A percentile compares a stretch with the other conserved stretches of the same genome.
These are phyloP conservation scores for Tetrapisispora pingtungensis DNA, from an alignment of 805 yeast species.

Conservation along the genomic window DNA sequence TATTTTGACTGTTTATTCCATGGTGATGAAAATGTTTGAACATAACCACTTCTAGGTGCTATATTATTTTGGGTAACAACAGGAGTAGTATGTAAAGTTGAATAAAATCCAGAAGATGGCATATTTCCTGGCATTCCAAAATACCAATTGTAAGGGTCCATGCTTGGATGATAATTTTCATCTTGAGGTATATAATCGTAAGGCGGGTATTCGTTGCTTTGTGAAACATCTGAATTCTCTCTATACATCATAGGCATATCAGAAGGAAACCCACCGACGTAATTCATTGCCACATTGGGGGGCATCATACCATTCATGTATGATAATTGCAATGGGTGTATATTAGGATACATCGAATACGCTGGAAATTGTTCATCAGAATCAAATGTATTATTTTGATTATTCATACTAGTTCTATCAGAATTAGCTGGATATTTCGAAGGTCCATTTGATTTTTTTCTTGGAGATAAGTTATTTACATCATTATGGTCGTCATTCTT, in stretches of 20 bases:
- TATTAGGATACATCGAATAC: not conserved
- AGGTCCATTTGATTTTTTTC: not conserved
- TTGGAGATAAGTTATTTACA: not conserved
- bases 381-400: not conserved
- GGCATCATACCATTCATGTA: conserved; percentile 3
- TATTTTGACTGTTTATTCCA: conserved; percentile 8
- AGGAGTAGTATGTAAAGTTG: not conserved
- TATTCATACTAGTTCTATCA: not conserved
- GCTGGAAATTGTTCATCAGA: not conserved
- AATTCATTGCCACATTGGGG: conserved; percentile 1
- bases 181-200: conserved; percentile 9
- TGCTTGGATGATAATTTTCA: conserved; percentile 10
- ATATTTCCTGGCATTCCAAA: conserved; percentile 7
- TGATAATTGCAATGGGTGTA: conserved; percentile 2
- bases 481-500: no score
- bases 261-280: conserved; percentile 5
- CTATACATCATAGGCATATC: conserved; percentile 3
- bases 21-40: not conserved
- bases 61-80: not conserved
- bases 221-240: conserved; percentile 1
- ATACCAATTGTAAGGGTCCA: conserved; percentile 11
- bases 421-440: not conserved
- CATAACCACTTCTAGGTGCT: not conserved
- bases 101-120: conserved; percentile 9
- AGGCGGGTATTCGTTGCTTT: conserved; percentile 11